phyloP scores from a whole-genome alignment of 202 grass and related monocot genomes.

The Sporobolus alterniflorus region DNA sequence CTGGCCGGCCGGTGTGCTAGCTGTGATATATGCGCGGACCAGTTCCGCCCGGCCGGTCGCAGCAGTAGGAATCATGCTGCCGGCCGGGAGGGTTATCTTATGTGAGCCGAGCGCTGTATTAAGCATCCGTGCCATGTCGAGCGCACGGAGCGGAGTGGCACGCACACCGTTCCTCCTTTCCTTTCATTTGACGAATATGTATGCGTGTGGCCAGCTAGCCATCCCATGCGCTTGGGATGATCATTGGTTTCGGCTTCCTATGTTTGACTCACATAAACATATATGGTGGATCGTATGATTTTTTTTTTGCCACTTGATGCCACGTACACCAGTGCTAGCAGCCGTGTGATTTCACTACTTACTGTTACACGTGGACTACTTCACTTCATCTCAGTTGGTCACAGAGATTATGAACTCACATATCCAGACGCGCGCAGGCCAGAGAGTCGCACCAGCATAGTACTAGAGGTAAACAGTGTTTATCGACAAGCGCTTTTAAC shows the following conservation, averaged over 20 bases:
- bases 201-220: background rate
- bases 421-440: background rate
- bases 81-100: constrained; percentile 2
- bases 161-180: background rate
- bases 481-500: background rate
- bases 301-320: background rate
- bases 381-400: background rate
- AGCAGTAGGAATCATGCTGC: constrained; percentile 1
- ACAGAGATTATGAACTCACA: background rate
- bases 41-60: background rate
- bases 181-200: background rate
- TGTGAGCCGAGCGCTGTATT: constrained; percentile 32
- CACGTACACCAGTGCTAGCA: background rate
- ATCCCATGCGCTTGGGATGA: constrained; percentile 16
- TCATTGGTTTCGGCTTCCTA: background rate
- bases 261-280: constrained; percentile 33
- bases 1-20: too few relatives aligned
- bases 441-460: background rate
- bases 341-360: background rate
- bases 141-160: background rate
- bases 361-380: background rate
- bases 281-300: background rate
- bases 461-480: constrained; percentile 31
- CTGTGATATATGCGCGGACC: constrained; percentile 20
- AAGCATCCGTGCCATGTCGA: constrained; percentile 40